Conservation (phyloP, 2,329 filamentous ascomycete species). For the Fusarium floridanum region DNA sequence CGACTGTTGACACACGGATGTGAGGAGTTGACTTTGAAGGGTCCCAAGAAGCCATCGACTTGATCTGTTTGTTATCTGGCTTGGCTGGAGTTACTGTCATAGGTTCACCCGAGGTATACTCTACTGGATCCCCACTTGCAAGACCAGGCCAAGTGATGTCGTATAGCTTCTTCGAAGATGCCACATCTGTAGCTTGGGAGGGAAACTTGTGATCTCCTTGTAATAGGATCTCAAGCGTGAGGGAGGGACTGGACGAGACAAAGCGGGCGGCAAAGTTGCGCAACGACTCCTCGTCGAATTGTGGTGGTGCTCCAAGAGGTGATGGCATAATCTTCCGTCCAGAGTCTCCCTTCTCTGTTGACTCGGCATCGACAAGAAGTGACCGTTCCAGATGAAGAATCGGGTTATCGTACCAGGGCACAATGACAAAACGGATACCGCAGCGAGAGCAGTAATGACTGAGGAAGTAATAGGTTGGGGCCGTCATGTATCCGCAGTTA, state of each 20-base stretch:
- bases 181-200: not conserved
- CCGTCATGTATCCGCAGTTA: constrained; percentile 16
- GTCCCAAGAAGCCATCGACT: constrained; percentile 10
- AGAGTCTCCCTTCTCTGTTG: not conserved
- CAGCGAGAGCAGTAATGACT: constrained; percentile 18
- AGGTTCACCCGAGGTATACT: constrained; percentile 8
- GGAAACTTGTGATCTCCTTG: not conserved
- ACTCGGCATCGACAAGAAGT: not conserved
- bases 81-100: constrained; percentile 6
- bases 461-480: constrained; percentile 17
- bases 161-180: constrained; percentile 3
- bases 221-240: not conserved
- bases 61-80: not conserved
- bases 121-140: not conserved
- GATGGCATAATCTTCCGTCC: constrained; percentile 5
- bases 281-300: not conserved
- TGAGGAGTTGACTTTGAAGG: constrained; percentile 14
- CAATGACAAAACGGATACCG: constrained; percentile 9
- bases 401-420: constrained; percentile 16
- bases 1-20: constrained; percentile 1
- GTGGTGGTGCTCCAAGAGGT: constrained; percentile 2
- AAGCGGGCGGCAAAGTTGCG: constrained; percentile 8
- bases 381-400: constrained; percentile 13
- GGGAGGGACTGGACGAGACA: not conserved
- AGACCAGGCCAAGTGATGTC: constrained; percentile 18